Base-by-base conservation (phyloP, 148 eudicot species). In the Nepenthes mirabilis region DNA sequence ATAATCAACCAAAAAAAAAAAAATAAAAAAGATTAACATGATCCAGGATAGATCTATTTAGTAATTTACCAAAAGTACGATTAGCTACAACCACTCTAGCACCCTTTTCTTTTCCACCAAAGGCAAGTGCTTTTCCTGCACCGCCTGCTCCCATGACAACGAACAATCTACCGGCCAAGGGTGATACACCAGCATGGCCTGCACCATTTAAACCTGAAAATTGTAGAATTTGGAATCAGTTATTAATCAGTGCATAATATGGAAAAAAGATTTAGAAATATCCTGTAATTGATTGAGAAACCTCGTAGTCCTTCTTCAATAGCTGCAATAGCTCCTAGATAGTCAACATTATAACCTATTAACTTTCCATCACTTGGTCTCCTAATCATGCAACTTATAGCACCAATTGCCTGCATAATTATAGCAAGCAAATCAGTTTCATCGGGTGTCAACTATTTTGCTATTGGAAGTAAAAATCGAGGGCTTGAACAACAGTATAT, bases 91-190 rank as follows among this genome's bases (percentile, higher is more conserved):
- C 90, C 47, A 89, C 84, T 62, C 77, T 73, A 33, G 97, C 94
- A 52, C 97, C 97, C 80, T 89, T 86, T 55, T 74, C 90, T 70
- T 77, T 83, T 34, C 84, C 97, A 43, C 97, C 97, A 72, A 81
- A 89, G 45, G 97, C 97, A 68, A 89, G 90, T 33, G 97, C 94
- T 72, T 83, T 86, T 65, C 90, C 97, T 6, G 97, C 97, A 34
- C 97, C 97, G 50, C 97, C 97, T 69, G 97, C 97, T 69, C 97
- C 97, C 67, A 86, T 77, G 34, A 89, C 86, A 45, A 89, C 83
- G 73, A 89, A 86, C 10, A 81, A 62, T 74, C 75, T 89, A 61
- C 82, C 87, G 53, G 80, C 82, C 68, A 89, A 73, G 61, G 96
- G 87, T 53, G 96, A 89, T 56, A 51, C 75, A 58, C 53, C 52